Base-by-base conservation (phyloP, 2,329 filamentous ascomycete genomes). In the Chlorencoelia australis region DNA sequence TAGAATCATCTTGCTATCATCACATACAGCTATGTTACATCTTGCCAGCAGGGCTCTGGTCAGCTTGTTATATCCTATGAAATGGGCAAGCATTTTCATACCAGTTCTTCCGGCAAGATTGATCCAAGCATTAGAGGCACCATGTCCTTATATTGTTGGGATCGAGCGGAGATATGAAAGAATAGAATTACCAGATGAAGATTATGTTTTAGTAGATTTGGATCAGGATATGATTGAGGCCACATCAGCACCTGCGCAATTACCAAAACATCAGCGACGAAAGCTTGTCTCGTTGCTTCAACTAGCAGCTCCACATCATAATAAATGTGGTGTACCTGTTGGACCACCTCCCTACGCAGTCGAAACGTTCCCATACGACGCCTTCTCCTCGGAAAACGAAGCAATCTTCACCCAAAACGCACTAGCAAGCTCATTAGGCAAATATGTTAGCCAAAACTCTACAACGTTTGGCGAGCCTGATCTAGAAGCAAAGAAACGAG, bases 91-190 rank as follows among this genome's bases (percentile, higher is more conserved):
- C 50, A 86, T 96, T 32, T 87, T 94, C 56, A 95, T 96, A 45
- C 89, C 89, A 2, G 72, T 96, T 21, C 70, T 98, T 7, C 89
- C 89, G 5, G 84, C 86, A 7, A 77, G 89, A 22, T 67, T 98
- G 15, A 70, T 98, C 7, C 88, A 91, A 35, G 89, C 87, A 3
- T 71, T 98, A 13, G 91, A 96, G 51, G 89, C 89, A 1, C 89
- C 89, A 3, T 96, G 91, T 51, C 91, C 91, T 1, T 98, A 96
- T 53, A 94, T 98, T 47, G 86, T 96, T 28, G 91, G 91, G 32
- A 85, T 98, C 40, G 91, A 98, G 62, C 75, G 88, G 47, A 77
- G 88, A 39, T 96, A 96, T 56, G 85, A 93, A 50, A 76, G 76
- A 39, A 74, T 87, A 30, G 80, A 87, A 49, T 71, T 96, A 27